Conservation (phyloP, 257 asterid genomes). For the Cinchona pubescens region DNA sequence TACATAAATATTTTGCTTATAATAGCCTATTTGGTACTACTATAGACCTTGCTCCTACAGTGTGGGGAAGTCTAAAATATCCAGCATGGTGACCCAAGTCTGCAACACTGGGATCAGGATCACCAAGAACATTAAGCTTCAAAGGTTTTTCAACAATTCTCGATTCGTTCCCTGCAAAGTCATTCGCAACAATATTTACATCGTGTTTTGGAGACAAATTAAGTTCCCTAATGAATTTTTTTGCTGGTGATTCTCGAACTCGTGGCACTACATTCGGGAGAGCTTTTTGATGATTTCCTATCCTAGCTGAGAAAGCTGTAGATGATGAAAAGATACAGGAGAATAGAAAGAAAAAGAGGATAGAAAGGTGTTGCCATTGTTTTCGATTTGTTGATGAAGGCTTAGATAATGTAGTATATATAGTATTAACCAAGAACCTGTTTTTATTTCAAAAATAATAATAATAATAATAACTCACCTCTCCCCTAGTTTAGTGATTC, state of each 20-base stretch:
- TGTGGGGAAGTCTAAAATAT: conserved; percentile 32
- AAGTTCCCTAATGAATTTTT: conserved; percentile 42
- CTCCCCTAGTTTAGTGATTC: no score
- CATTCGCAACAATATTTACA: conserved; percentile 22
- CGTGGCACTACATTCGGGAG: not conserved
- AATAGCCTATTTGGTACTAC: no score
- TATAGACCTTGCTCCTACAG: conserved; percentile 38
- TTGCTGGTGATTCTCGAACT: conserved; percentile 25
- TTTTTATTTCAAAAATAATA: no score
- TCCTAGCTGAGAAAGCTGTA: conserved; percentile 3
- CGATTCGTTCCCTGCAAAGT: not conserved
- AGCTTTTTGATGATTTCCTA: conserved; percentile 6
- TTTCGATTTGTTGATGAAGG: not conserved
- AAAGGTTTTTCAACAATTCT: conserved; percentile 23
- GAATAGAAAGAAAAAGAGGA: not conserved
- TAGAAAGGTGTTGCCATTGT: not conserved
- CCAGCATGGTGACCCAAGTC: conserved; percentile 44
- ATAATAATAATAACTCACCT: no score
- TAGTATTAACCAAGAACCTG: not conserved
- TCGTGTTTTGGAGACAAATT: conserved; percentile 64
- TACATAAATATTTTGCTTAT: no score
- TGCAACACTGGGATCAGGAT: conserved; percentile 21
- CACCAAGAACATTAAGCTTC: conserved; percentile 16
- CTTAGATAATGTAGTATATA: not conserved
- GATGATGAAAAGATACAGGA: not conserved